Conservation (phyloP, 345 rosid genomes). For the Sonneratia alba region DNA sequence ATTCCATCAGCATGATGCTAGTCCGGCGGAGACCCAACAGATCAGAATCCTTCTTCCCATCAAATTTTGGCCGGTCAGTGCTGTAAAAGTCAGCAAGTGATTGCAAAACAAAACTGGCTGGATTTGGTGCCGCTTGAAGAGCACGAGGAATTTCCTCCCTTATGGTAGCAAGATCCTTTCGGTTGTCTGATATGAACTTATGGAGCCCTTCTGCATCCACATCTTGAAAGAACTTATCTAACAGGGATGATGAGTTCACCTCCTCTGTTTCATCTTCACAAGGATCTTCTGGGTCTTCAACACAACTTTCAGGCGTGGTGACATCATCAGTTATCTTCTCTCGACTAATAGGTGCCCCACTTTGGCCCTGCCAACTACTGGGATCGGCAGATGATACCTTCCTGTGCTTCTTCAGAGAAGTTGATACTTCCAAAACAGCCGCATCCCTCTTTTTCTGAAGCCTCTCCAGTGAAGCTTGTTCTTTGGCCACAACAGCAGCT, state of each 20-base stretch:
- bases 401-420: slow-evolving; percentile 57
- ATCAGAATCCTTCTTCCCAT: slow-evolving; percentile 83
- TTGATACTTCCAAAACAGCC: slow-evolving; percentile 55
- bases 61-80: slow-evolving; percentile 39
- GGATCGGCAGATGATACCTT: slow-evolving; percentile 34
- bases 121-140: slow-evolving; percentile 63
- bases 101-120: slow-evolving; percentile 66
- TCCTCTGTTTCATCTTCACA: slow-evolving; percentile 38
- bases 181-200: slow-evolving; percentile 90
- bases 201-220: slow-evolving; percentile 92
- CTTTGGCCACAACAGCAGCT: slow-evolving; percentile 83
- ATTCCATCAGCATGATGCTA: slow-evolving; percentile 98
- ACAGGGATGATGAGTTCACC: slow-evolving; percentile 68
- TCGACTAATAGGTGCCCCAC: slow-evolving; percentile 21
- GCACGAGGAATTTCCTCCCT: slow-evolving; percentile 91
- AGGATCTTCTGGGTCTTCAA: slow-evolving; percentile 41
- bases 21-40: slow-evolving; percentile 92
- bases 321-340: slow-evolving; percentile 37
- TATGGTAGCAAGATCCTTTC: slow-evolving; percentile 84
- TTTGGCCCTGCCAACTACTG: slow-evolving; percentile 29
- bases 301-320: slow-evolving; percentile 36
- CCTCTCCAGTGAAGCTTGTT: slow-evolving; percentile 59
- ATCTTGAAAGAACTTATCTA: slow-evolving; percentile 65
- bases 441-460: slow-evolving; percentile 91
- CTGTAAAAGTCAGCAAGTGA: slow-evolving; percentile 82